These are phyloP conservation scores for Raphanus hybrid DNA, from an alignment of 441 rosid species.

Conservation along the genomic window DNA sequence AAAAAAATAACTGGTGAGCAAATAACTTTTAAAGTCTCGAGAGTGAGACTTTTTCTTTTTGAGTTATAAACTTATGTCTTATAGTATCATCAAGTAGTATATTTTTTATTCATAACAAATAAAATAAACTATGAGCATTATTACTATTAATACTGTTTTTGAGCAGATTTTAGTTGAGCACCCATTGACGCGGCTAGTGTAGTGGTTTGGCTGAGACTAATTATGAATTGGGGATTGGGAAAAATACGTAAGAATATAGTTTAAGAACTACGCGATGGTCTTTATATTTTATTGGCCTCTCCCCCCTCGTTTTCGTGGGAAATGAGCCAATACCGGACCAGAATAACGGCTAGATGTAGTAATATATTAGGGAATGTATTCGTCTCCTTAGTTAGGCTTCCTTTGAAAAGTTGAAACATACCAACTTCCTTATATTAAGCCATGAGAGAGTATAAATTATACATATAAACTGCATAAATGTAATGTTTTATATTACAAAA, in stretches of 20 bases:
- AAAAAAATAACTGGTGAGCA: background rate
- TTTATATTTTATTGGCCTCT: background rate
- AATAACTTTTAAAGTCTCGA: background rate
- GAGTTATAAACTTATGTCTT: too few species aligned
- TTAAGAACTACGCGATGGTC: conserved; percentile 13
- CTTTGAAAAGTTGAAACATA: background rate
- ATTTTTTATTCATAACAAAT: background rate
- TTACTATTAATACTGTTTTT: background rate
- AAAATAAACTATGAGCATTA: background rate
- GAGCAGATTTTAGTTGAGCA: conserved; percentile 5
- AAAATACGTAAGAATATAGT: background rate
- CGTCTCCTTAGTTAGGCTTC: background rate
- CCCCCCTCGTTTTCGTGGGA: conserved; percentile 14
- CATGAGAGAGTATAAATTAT: background rate
- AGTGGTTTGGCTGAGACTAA: conserved; percentile 23
- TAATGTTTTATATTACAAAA: background rate
- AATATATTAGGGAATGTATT: background rate
- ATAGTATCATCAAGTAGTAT: background rate
- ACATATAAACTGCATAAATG: conserved; percentile 7
- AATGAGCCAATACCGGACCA: conserved; percentile 10
- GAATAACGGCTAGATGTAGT: background rate
- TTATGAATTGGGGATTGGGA: background rate
- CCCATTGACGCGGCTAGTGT: conserved; percentile 20
- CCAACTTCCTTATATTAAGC: conserved; percentile 6
- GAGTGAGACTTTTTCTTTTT: background rate